Evolutionary conservation across 2,329 filamentous ascomycete genomes (phyloP), one percentile per base, ranked within the genome.

Genomic region (Sarocladium kiliense): DNA sequence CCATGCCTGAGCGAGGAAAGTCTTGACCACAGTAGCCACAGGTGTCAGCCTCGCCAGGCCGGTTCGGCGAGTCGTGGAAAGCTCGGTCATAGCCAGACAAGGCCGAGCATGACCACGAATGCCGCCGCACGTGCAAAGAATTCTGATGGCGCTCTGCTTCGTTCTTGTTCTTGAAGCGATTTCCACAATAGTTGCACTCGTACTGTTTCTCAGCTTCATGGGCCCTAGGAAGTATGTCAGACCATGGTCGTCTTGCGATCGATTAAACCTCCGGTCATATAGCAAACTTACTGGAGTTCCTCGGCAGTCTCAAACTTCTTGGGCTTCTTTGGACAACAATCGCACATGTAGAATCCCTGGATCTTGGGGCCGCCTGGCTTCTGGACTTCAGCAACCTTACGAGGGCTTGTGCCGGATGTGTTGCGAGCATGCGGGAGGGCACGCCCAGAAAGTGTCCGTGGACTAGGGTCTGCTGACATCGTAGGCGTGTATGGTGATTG

Each of bases 151-250:
- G 85, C 71, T 97, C 93, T 2, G 92, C 92, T 74, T 97, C 94
- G 65, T 97, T 97, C 74, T 97, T 97, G 75, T 97, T 97, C 74
- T 97, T 97, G 77, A 97, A 97, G 11, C 93, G 86, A 68, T 97
- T 97, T 41, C 88, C 88, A 70, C 93, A 97, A 68, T 90, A 97
- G 26, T 85, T 81, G 71, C 93, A 97, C 59, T 89, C 89, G 70
- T 97, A 97, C 71, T 97, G 93, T 71, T 97, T 97, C 71, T 97
- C 94, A 66, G 90, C 86, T 71, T 94, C 90, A 69, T 97, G 93
- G 44, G 86, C 77, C 60, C 93, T 97, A 66, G 18, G 54, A 54
- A 16, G 4, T 6, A 5, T 10, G 26, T 51, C 14, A 36, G 27
- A 9, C 23, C 27, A 23, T 49, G 51, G 42, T 56, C 34, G 59